Conservation (phyloP, 345 rosid species). For the Citrus medica region DNA sequence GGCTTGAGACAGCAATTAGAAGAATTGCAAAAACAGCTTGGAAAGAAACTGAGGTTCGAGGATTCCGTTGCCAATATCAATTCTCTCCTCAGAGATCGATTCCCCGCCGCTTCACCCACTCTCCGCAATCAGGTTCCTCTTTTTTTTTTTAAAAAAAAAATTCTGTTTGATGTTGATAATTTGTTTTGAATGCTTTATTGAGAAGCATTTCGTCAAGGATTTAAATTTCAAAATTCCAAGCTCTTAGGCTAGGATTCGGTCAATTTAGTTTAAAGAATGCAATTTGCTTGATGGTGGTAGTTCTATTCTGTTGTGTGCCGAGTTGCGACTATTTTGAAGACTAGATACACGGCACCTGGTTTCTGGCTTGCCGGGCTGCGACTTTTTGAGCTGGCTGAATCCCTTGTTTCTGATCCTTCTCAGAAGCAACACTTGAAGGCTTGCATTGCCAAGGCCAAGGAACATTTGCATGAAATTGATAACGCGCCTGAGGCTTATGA, state of each 20-base stretch:
- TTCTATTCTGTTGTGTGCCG: conserved; percentile 74
- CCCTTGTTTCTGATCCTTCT: conserved; percentile 46
- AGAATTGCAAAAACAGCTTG: conserved; percentile 75
- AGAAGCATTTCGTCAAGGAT: not conserved
- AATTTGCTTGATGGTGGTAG: conserved; percentile 29
- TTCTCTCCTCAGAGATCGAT: conserved; percentile 46
- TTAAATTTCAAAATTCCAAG: not conserved
- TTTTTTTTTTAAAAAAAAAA: too few species aligned
- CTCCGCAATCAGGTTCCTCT: conserved; percentile 53
- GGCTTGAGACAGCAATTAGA: conserved; percentile 55
- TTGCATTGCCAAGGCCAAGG: conserved; percentile 69
- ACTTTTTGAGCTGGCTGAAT: conserved; percentile 61
- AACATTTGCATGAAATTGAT: conserved; percentile 48
- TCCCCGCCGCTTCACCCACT: conserved; percentile 58
- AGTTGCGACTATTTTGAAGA: conserved; percentile 73
- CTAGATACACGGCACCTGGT: conserved; percentile 80
- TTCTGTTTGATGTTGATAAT: not conserved
- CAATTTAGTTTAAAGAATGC: not conserved
- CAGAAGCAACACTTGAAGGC: conserved; percentile 62
- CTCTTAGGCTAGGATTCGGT: not conserved
- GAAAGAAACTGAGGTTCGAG: conserved; percentile 78
- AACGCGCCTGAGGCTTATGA: conserved; percentile 31
- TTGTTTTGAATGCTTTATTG: not conserved
- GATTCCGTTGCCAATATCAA: conserved; percentile 63
- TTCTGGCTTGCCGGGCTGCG: conserved; percentile 81